Percentiles rank a stretch among this genome's conserved stretches.
phyloP scores from a whole-genome alignment of 148 eudicot genomes.

The Fagopyrum homotropicum region DNA sequence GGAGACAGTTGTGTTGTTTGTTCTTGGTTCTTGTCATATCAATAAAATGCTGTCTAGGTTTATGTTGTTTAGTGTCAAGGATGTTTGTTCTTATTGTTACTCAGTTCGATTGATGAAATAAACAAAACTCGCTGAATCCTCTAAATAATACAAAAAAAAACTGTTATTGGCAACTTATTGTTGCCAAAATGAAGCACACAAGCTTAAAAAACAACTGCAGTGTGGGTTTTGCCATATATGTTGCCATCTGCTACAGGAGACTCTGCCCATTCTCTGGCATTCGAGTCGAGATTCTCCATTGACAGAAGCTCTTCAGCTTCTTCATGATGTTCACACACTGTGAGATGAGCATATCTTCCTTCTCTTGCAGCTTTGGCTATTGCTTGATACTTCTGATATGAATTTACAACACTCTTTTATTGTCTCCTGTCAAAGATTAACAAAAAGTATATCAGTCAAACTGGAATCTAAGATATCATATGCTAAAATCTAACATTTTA shows the following conservation, averaged over 20 bases:
- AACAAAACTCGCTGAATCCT: not conserved
- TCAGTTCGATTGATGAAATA: not conserved
- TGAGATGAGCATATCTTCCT: slow-evolving; percentile 25
- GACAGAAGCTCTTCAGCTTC: not conserved
- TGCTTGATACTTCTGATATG: slow-evolving; percentile 34
- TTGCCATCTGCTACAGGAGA: not conserved
- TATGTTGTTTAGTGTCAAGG: not conserved
- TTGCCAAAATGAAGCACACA: slow-evolving; percentile 6
- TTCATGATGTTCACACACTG: slow-evolving; percentile 20
- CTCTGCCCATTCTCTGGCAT: not conserved
- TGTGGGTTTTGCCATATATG: not conserved
- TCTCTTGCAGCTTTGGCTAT: slow-evolving; percentile 31
- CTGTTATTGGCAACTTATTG: not conserved
- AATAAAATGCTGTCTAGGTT: not conserved
- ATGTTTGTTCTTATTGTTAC: not conserved
- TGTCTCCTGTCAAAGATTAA: slow-evolving; percentile 35
- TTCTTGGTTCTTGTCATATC: not conserved
- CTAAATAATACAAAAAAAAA: not conserved
- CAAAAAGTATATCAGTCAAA: not conserved
- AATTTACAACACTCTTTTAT: slow-evolving; percentile 51
- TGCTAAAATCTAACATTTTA: not conserved
- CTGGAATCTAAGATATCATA: not conserved
- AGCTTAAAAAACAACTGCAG: not conserved
- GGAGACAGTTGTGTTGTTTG: not conserved
- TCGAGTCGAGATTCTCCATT: not conserved